Evolutionary conservation across 192 early-diverging fungal genomes (phyloP).

Genomic region (Chytriomyces hyalinus): DNA sequence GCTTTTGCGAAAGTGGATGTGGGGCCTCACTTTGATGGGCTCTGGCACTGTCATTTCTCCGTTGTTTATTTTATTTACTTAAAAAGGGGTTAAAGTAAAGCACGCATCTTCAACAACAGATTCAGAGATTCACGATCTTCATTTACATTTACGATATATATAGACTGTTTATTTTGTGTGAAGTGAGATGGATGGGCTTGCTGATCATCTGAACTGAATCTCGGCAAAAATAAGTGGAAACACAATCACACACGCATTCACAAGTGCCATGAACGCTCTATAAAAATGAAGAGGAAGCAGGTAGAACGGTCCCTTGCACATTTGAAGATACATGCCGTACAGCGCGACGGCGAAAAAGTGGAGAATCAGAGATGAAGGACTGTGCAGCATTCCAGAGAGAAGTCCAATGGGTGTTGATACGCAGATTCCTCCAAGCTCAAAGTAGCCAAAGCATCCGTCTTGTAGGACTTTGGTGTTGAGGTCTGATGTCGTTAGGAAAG

Average conservation of each 20-base stretch:
- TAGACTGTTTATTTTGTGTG: too few relatives aligned
- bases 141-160: too few relatives aligned
- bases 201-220: slow-evolving; percentile 11
- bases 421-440: slow-evolving; percentile 81
- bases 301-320: slow-evolving; percentile 29
- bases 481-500: slow-evolving; percentile 49
- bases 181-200: too few relatives aligned
- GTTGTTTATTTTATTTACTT: too few relatives aligned
- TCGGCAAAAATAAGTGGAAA: slow-evolving; percentile 46
- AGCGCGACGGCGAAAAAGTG: slow-evolving; percentile 94
- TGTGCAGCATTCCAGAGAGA: slow-evolving; percentile 77
- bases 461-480: slow-evolving; percentile 74
- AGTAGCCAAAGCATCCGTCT: slow-evolving; percentile 87
- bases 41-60: too few relatives aligned
- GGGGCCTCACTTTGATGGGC: too few relatives aligned
- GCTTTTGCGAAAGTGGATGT: too few relatives aligned
- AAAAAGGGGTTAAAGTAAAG: too few relatives aligned
- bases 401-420: slow-evolving; percentile 83
- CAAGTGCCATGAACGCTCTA: slow-evolving; percentile 41
- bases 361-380: slow-evolving; percentile 75
- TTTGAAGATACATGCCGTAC: slow-evolving; percentile 45
- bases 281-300: slow-evolving; percentile 37
- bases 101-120: too few relatives aligned
- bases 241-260: slow-evolving; percentile 46
- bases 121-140: too few relatives aligned